Conservation (phyloP, 106 monocot species). For the Allium fistulosum region DNA sequence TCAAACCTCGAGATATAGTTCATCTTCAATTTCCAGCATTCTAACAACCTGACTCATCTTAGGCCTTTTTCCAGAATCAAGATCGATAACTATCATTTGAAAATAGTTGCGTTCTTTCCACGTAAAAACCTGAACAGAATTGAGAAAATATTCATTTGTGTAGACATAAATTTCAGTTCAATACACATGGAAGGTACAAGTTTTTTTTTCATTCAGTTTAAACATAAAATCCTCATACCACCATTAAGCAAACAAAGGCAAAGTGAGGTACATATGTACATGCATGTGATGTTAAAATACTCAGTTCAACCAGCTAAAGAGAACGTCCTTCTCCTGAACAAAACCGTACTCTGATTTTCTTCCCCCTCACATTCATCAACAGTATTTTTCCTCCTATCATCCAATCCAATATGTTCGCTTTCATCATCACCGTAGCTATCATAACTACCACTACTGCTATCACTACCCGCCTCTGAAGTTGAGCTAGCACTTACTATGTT, state of each 20-base stretch:
- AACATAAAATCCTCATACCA: no score
- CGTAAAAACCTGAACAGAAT: no score
- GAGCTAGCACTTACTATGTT: slow-evolving; percentile 42
- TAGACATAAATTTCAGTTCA: no score
- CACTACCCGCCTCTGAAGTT: slow-evolving; percentile 21
- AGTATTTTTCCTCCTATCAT: slow-evolving; percentile 3
- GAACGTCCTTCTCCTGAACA: slow-evolving; percentile 33
- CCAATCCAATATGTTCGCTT: slow-evolving; percentile 11
- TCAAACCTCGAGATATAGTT: no score
- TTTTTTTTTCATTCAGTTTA: no score
- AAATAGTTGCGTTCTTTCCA: no score
- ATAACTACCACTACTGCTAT: slow-evolving; percentile 12
- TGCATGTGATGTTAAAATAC: slow-evolving; percentile 4
- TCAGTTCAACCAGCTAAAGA: slow-evolving; percentile 43
- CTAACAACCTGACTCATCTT: no score
- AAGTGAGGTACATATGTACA: slow-evolving; percentile 9
- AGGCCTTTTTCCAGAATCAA: no score
- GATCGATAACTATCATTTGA: no score
- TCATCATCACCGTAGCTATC: slow-evolving; percentile 10
- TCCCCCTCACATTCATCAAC: slow-evolving; percentile 1
- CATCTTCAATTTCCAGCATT: no score
- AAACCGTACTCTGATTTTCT: slow-evolving; percentile 17
- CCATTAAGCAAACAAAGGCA: not conserved
- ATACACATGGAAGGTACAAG: no score
- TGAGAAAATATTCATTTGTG: no score